Base-by-base conservation (phyloP, 2,329 filamentous ascomycete species). In the Teratosphaeria nubilosa region DNA sequence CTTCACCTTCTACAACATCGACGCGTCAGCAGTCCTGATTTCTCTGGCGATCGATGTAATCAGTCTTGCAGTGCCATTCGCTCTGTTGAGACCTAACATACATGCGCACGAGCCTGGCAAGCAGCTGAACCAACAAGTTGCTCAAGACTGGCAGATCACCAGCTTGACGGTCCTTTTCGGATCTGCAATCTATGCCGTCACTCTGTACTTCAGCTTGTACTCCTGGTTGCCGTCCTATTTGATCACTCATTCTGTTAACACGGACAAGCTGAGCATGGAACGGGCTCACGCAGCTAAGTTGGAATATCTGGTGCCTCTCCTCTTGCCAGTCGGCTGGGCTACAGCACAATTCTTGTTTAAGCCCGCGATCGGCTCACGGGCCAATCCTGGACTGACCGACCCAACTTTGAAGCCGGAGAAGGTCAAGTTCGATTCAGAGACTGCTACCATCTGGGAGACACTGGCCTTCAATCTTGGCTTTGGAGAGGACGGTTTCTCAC, bases 291-390 rank as follows among this genome's bases (percentile, higher is more conserved):
- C 80, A 24, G 82, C 86, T 11, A 82, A 81, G 1, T 82, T 74
- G 5, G 52, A 70, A 24, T 13, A 37, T 14, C 52, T 58, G 5
- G n/a, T 58, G 22, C 27, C 16, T 22, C 60, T 68, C 7, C 65
- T 88, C 53, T 73, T 90, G 3, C 84, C 86, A 1, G 79, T 88
- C 20, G 91, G 91, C 2, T 77, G 84, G 61, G 87, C 89, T 0
- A 85, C 86, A 4, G 84, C 84, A 61, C 81, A 82, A 52, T 92
- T 95, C 70, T 83, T 96, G 64, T 95, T 96, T 71, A 82, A 83
- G 45, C 85, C 86, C 1, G 81, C 83, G 24, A 81, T 83, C 20
- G 75, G 80, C 6, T 63, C 77, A 41, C 55, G 60, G 48, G 62
- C 58, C n/a, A 68, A 64, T 53, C 64, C 65, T 24, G 64, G 64